Evolutionary conservation across 139 green algal genomes (phyloP), one percentile per base, ranked within the genome.

Genomic region (Zygnema circumcarinatum): DNA sequence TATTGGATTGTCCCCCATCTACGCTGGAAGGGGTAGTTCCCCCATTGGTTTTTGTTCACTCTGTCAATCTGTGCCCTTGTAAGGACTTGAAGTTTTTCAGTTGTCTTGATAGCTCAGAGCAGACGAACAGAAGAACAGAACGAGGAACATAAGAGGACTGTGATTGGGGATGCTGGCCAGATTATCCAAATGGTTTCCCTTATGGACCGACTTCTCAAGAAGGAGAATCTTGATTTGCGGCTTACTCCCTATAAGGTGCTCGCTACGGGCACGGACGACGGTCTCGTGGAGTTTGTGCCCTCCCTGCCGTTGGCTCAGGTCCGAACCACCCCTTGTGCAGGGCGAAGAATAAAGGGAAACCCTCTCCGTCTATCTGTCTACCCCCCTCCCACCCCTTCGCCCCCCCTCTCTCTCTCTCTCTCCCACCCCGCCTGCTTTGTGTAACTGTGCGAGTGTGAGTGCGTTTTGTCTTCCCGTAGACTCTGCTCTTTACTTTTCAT

Each of bases 161-260:
- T n/a, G n/a, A n/a, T n/a, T n/a, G n/a, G n/a, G n/a, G n/a, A n/a
- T 62, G 47, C 7, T 62, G 47, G 16, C 7, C 81, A 91, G 87
- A 81, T 93, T n/a, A 83, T 94, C 21, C 89, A 92, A 76, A 97
- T 99, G 92, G 95, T 99, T 69, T 93, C 90, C 1, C 95, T 99
- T 0, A 99, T 99, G 96, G 97, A 99, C 86, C 33, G 92, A 36
- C 93, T 99, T 85, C 93, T 99, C 29, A 98, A 98, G 94, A 91
- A 95, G 2, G 96, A 99, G 88, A 96, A 96, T 88, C 91, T 98
- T 79, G 96, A 98, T 92, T 93, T 99, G 54, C 87, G 92, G 1
- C 90, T 99, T 36, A 98, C 96, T 2, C 94, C 95, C 22, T 99
- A 99, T 93, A 32, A 33, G 22, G 90, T 99, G 39, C 88, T 98